Conservation (phyloP, 371 early-diverging fungal genomes). For the Apophysomyces trapeziformis region DNA sequence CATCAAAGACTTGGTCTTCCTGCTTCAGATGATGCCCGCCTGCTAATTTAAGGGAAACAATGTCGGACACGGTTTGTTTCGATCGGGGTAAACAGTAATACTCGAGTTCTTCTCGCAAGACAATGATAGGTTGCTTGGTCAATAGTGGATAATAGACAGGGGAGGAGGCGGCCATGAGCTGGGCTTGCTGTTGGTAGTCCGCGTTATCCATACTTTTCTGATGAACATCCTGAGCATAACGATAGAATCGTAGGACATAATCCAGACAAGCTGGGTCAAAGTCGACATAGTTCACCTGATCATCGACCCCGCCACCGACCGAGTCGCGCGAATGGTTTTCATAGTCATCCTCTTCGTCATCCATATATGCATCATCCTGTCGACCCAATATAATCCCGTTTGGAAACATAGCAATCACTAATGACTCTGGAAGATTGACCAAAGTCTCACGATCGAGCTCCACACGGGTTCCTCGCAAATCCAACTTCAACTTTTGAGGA, state of each 20-base stretch:
- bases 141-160: conserved; percentile 60
- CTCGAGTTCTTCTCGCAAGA: conserved; percentile 66
- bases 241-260: conserved; percentile 64
- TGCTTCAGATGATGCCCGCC: conserved; percentile 68
- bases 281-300: conserved; percentile 64
- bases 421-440: conserved; percentile 74
- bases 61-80: conserved; percentile 24
- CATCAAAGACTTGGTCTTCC: conserved; percentile 75
- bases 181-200: conserved; percentile 8
- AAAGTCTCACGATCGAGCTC: conserved; percentile 76
- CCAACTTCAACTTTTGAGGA: conserved; percentile 66
- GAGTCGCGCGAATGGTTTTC: conserved; percentile 59
- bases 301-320: conserved; percentile 40
- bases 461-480: conserved; percentile 74
- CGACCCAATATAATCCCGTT: conserved; percentile 71
- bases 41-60: conserved; percentile 58
- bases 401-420: conserved; percentile 86
- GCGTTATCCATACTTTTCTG: conserved; percentile 24
- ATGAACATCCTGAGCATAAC: conserved; percentile 31
- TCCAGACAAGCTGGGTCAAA: conserved; percentile 69
- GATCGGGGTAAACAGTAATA: conserved; percentile 59
- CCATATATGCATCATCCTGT: conserved; percentile 46
- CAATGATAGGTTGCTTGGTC: conserved; percentile 74
- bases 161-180: conserved; percentile 35
- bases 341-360: conserved; percentile 54